These are phyloP conservation scores for Scalesia atractyloides DNA, from an alignment of 129 eudicot genomes.

Conservation along the genomic window DNA sequence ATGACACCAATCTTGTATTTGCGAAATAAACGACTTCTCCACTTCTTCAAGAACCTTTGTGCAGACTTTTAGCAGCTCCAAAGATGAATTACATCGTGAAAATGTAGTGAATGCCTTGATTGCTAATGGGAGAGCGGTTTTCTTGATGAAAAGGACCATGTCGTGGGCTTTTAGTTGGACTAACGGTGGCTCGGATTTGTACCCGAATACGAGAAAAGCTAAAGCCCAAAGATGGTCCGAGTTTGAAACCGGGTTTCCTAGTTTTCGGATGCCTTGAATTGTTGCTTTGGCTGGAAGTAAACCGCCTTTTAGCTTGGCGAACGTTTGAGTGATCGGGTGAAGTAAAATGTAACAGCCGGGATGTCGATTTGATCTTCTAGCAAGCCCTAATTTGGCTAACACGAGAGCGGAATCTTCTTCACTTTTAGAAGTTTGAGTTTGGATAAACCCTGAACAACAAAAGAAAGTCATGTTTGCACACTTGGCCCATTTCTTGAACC, in stretches of 20 bases:
- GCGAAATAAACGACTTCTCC: conserved; percentile 82
- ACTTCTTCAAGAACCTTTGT: conserved; percentile 89
- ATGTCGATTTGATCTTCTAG: conserved; percentile 54
- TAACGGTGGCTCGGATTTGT: conserved; percentile 86
- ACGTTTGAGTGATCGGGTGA: conserved; percentile 70
- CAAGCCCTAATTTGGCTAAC: conserved; percentile 70
- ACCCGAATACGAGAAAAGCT: conserved; percentile 83
- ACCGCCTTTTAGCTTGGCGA: conserved; percentile 56
- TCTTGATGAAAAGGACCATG: conserved; percentile 77
- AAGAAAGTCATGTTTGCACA: conserved; percentile 50
- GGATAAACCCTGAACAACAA: conserved; percentile 57
- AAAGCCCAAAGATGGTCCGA: conserved; percentile 90
- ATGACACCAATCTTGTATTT: conserved; percentile 83
- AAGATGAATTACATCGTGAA: conserved; percentile 80
- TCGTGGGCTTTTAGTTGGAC: conserved; percentile 79
- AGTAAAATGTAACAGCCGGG: conserved; percentile 67
- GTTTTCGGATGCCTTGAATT: conserved; percentile 59
- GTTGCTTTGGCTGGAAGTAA: conserved; percentile 63
- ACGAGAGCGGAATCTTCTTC: conserved; percentile 90
- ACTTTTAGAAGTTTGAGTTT: conserved; percentile 56
- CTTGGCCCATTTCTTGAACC: conserved; percentile 60
- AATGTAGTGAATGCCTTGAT: conserved; percentile 68
- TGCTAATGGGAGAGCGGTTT: conserved; percentile 74
- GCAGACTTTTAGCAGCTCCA: conserved; percentile 85
- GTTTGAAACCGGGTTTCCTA: conserved; percentile 48